Evolutionary conservation across 768 basidiomycete species (phyloP).

Genomic region (Sutorius australiensis): DNA sequence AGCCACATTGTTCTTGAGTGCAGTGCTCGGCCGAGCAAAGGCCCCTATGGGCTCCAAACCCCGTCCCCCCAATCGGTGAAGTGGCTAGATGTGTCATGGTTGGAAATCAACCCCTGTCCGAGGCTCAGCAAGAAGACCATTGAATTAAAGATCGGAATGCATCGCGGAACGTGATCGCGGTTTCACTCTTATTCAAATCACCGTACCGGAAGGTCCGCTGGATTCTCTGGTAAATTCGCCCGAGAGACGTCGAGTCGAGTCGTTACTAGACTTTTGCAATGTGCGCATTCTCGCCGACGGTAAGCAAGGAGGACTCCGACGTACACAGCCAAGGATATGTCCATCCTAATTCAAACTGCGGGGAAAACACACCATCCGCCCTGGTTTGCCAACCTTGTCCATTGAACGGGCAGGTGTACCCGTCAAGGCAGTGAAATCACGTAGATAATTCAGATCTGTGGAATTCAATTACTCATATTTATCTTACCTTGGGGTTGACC

Average conservation of each 20-base stretch:
- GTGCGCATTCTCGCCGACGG: background rate
- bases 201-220: background rate
- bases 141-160: background rate
- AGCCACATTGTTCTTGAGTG: constrained; percentile 4
- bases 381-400: background rate
- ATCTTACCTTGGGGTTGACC: background rate
- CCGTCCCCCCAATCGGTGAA: background rate
- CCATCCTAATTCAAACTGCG: too few species aligned
- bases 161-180: constrained; percentile 4
- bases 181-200: background rate
- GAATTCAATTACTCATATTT: background rate
- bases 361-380: background rate
- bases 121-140: background rate
- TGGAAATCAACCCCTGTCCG: constrained; percentile 1
- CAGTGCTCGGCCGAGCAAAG: too few species aligned
- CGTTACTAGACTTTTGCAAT: background rate
- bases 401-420: background rate
- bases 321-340: background rate
- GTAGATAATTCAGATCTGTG: background rate
- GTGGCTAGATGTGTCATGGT: background rate
- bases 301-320: background rate
- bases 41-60: background rate
- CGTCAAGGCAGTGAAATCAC: background rate
- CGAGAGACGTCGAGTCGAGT: background rate
- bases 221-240: background rate